phyloP scores from a whole-genome alignment of 2,329 filamentous ascomycete species.

The Fusarium sacchari region DNA sequence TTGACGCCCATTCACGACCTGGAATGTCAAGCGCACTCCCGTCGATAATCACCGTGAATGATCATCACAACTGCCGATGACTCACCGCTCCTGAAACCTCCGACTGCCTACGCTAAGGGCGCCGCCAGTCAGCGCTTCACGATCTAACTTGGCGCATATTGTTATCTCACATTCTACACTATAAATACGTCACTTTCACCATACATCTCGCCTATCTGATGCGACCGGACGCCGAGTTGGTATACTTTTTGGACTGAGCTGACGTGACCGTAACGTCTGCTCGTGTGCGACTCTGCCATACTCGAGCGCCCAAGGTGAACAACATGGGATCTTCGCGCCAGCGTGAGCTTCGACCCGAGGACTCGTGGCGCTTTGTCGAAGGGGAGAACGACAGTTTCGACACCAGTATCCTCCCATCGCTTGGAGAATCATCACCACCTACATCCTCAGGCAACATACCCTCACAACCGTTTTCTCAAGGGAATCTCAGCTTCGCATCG shows the following conservation, averaged over 20 bases:
- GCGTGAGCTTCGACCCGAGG: conserved; percentile 53
- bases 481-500: conserved; percentile 56
- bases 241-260: not conserved
- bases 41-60: conserved; percentile 6
- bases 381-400: conserved; percentile 70
- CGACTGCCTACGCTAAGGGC: not conserved
- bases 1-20: conserved; percentile 11
- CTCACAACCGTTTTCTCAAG: conserved; percentile 59
- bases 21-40: not conserved
- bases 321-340: conserved; percentile 39
- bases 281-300: conserved; percentile 15
- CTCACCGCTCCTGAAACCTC: conserved; percentile 9
- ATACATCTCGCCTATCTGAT: conserved; percentile 3
- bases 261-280: conserved; percentile 5
- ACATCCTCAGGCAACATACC: conserved; percentile 51
- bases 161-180: conserved; percentile 4
- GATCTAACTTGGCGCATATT: conserved; percentile 2
- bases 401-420: conserved; percentile 61
- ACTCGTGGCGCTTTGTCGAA: conserved; percentile 70
- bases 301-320: conserved; percentile 2
- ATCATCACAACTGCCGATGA: conserved; percentile 11
- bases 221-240: not conserved
- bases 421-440: conserved; percentile 53
- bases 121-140: conserved; percentile 8
- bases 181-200: conserved; percentile 9